Evolutionary conservation across 1,284 basidiomycete species (phyloP).

Genomic region (Athelia sp.): DNA sequence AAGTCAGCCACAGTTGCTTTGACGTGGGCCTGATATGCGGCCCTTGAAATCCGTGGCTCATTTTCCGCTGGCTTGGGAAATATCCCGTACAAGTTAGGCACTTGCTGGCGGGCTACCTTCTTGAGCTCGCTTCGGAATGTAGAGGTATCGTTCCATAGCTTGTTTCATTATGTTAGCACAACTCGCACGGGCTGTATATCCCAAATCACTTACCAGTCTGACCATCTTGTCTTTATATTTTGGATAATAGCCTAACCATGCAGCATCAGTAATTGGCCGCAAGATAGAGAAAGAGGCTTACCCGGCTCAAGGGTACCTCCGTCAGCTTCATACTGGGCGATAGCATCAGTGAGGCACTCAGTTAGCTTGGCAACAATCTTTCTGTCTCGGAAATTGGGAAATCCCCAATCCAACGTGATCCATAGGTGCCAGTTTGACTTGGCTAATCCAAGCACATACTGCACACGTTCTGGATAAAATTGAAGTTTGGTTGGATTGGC

Average conservation of each 20-base stretch:
- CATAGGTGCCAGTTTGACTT: background rate
- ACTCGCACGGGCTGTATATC: background rate
- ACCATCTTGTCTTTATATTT: background rate
- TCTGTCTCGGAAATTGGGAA: background rate
- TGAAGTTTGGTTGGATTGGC: background rate
- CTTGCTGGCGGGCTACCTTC: background rate
- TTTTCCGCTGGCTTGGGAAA: too few species aligned
- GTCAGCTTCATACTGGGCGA: background rate
- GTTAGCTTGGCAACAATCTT: background rate
- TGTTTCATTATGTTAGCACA: background rate
- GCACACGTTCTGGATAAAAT: background rate
- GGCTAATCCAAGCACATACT: background rate
- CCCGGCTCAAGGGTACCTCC: background rate
- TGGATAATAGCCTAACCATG: background rate
- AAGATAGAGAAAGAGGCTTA: background rate
- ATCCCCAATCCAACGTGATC: background rate
- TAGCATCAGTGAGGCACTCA: background rate
- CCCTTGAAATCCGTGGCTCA: too few species aligned
- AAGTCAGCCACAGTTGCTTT: background rate
- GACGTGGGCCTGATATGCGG: too few species aligned
- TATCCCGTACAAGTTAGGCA: background rate
- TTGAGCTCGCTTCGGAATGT: background rate
- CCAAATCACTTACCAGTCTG: background rate
- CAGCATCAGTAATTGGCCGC: background rate
- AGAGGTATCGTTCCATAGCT: background rate